Percentiles rank a stretch among this genome's conserved stretches.
Evolutionary conservation across 2,329 filamentous ascomycete genomes (phyloP).

Genomic region (Diaporthe vexans): DNA sequence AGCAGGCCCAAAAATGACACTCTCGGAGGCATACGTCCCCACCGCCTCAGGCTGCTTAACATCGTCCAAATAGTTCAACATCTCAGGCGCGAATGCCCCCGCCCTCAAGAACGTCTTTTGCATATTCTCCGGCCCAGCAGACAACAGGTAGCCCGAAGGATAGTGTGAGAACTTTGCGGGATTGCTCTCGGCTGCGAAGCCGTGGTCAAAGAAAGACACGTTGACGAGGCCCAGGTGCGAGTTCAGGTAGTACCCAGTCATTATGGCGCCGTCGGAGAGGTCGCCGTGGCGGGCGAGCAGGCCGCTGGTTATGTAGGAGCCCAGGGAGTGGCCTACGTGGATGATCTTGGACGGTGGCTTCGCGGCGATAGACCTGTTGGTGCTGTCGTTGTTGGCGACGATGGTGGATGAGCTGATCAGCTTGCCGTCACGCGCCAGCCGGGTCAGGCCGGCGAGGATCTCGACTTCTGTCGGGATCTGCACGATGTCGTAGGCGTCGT

Average conservation of each 20-base stretch:
- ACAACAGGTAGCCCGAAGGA: conserved; percentile 46
- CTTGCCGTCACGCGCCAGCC: conserved; percentile 52
- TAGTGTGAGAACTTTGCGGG: conserved; percentile 43
- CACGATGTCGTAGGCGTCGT: conserved; percentile 55
- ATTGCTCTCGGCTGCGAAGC: conserved; percentile 43
- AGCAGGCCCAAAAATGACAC: conserved; percentile 44
- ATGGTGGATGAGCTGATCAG: conserved; percentile 46
- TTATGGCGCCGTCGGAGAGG: conserved; percentile 54
- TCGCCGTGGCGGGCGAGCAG: conserved; percentile 44
- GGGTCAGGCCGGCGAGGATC: conserved; percentile 54
- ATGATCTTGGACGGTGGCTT: conserved; percentile 49
- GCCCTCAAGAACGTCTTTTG: conserved; percentile 53
- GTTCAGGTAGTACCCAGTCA: conserved; percentile 55
- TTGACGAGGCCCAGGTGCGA: conserved; percentile 41
- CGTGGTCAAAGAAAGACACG: conserved; percentile 44
- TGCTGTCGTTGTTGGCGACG: conserved; percentile 40
- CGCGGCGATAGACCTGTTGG: conserved; percentile 41
- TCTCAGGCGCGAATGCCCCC: conserved; percentile 48
- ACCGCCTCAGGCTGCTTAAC: conserved; percentile 53
- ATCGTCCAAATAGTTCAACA: conserved; percentile 49
- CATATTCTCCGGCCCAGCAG: conserved; percentile 45
- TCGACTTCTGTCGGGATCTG: conserved; percentile 57
- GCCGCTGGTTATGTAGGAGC: conserved; percentile 41
- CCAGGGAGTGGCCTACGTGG: conserved; percentile 47
- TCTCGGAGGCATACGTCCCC: conserved; percentile 49